These are phyloP conservation scores for Darksidea phi DNA, from an alignment of 495 filamentous ascomycete species.

Conservation along the genomic window DNA sequence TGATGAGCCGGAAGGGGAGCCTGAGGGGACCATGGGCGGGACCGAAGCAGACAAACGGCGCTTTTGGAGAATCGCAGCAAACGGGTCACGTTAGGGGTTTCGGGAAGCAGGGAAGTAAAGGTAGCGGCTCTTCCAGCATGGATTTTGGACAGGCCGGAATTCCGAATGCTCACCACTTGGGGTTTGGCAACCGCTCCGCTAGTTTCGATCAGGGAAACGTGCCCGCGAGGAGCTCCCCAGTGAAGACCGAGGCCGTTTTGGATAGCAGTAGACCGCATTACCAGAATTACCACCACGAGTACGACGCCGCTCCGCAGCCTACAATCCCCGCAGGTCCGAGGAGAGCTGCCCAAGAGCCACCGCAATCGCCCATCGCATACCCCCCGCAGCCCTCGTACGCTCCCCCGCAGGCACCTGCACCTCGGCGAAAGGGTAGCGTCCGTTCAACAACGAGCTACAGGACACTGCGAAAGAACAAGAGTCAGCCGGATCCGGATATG, in stretches of 20 bases:
- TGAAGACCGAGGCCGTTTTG: slow-evolving; percentile 28
- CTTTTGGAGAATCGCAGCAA: slow-evolving; percentile 23
- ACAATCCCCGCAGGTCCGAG: slow-evolving; percentile 81
- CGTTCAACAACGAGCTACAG: slow-evolving; percentile 60
- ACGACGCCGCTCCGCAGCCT: slow-evolving; percentile 86
- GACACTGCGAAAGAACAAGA: slow-evolving; percentile 57
- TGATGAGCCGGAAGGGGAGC: slow-evolving; percentile 64
- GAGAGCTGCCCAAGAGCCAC: slow-evolving; percentile 44
- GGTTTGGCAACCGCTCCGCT: slow-evolving; percentile 63
- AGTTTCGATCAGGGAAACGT: slow-evolving; percentile 71
- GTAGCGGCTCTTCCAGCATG: slow-evolving; percentile 67
- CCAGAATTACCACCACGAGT: slow-evolving; percentile 49
- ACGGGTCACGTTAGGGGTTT: slow-evolving; percentile 26
- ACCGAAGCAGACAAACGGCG: slow-evolving; percentile 34
- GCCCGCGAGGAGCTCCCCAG: slow-evolving; percentile 10
- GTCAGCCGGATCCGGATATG: slow-evolving; percentile 48
- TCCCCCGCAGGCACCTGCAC: slow-evolving; percentile 37
- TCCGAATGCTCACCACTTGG: slow-evolving; percentile 57
- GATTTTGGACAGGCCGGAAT: slow-evolving; percentile 62
- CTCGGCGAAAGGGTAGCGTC: slow-evolving; percentile 61
- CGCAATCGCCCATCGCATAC: slow-evolving; percentile 43
- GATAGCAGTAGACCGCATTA: slow-evolving; percentile 37
- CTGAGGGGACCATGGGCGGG: slow-evolving; percentile 49
- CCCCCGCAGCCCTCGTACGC: slow-evolving; percentile 32
- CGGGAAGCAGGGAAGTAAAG: slow-evolving; percentile 67